Conservation (phyloP, 176 grass and related monocot genomes). For the Miscanthus lutarioriparius region DNA sequence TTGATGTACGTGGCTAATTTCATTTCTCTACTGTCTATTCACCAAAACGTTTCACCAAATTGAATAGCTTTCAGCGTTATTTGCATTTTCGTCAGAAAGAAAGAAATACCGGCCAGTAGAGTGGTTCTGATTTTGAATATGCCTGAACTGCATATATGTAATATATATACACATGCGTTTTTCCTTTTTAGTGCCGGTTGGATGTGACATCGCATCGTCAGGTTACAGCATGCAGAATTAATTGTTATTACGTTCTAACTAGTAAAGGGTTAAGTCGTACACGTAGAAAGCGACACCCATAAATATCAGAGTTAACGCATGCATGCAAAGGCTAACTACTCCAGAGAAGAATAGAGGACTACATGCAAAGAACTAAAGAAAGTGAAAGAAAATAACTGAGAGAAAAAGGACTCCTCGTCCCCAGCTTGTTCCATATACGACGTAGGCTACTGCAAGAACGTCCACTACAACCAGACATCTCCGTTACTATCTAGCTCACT, state of each 20-base stretch:
- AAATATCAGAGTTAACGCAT: background rate
- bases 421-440: no score
- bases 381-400: background rate
- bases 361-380: background rate
- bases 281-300: background rate
- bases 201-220: background rate
- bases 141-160: no score
- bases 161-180: no score
- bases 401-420: background rate
- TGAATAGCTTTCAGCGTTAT: background rate
- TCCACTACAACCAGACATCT: no score
- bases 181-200: background rate
- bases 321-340: background rate
- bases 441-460: no score
- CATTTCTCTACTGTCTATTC: background rate
- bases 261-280: background rate
- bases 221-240: constrained; percentile 4
- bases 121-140: background rate
- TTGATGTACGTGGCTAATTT: constrained; percentile 29
- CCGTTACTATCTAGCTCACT: no score
- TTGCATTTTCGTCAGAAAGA: constrained; percentile 32
- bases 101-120: constrained; percentile 11
- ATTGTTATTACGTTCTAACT: background rate
- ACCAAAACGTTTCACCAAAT: background rate
- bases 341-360: background rate